Evolutionary conservation across 306 rosid species (phyloP).

Genomic region (Rosa chinensis): DNA sequence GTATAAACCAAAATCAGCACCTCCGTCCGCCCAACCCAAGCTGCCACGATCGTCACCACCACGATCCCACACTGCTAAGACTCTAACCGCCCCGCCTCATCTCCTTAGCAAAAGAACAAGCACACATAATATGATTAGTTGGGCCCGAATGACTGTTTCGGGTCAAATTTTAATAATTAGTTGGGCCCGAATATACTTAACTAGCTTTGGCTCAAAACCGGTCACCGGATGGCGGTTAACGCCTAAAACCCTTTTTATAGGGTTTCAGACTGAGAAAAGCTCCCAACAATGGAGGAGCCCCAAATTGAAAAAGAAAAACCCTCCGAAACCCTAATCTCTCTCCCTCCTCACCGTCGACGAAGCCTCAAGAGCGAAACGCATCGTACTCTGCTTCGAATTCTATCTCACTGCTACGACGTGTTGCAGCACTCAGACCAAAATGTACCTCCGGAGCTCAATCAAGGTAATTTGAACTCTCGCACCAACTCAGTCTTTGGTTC

Average conservation of each 20-base stretch:
- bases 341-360: slow-evolving; percentile 45
- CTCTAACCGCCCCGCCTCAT: no score
- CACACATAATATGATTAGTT: no score
- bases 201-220: neutral
- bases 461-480: neutral
- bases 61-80: no score
- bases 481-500: neutral
- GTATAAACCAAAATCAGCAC: no score
- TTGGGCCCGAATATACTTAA: neutral
- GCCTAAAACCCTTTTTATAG: neutral
- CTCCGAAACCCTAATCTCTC: slow-evolving; percentile 26
- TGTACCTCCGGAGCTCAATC: slow-evolving; percentile 7
- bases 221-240: neutral
- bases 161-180: neutral
- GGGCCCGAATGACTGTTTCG: neutral
- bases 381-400: slow-evolving; percentile 41
- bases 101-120: no score
- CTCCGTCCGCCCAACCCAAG: no score
- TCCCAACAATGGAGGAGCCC: slow-evolving; percentile 37
- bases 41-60: no score
- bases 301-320: slow-evolving; percentile 22
- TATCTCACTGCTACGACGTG: slow-evolving; percentile 44
- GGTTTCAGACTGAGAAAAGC: neutral
- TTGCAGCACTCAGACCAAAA: slow-evolving; percentile 14
- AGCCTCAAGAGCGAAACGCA: slow-evolving; percentile 56